Percentiles rank a stretch among this genome's conserved stretches.
phyloP scores from a whole-genome alignment of 2,329 filamentous ascomycete genomes.

The Thermothelomyces thermophilus region DNA sequence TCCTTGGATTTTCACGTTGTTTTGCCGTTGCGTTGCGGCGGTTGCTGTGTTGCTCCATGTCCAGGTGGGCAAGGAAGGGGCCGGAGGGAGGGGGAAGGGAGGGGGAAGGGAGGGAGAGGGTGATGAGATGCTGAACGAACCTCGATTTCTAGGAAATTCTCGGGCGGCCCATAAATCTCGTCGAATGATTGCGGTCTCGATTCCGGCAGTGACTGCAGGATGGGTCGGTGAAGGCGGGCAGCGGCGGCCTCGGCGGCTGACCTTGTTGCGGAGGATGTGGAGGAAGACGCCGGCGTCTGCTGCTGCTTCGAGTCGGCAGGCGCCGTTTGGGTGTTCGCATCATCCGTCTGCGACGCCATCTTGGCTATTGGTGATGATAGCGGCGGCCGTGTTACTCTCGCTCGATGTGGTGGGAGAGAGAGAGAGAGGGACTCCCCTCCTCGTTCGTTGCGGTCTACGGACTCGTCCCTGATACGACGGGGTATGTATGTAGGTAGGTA shows the following conservation, averaged over 20 bases:
- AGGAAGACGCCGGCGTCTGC: conserved; percentile 19
- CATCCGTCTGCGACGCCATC: conserved; percentile 35
- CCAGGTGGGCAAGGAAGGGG: background rate
- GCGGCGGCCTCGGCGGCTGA: conserved; percentile 23
- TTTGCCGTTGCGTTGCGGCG: too few species aligned
- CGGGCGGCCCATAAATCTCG: conserved; percentile 96
- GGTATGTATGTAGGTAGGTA: too few species aligned
- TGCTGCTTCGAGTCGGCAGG: conserved; percentile 13
- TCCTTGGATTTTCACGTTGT: too few species aligned
- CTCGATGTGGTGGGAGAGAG: too few species aligned
- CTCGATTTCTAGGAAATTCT: conserved; percentile 99
- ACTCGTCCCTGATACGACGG: conserved; percentile 1
- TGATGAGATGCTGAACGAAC: too few species aligned
- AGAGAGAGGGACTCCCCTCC: background rate
- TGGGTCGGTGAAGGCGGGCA: conserved; percentile 43
- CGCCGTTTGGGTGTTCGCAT: conserved; percentile 19
- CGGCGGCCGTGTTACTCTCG: background rate
- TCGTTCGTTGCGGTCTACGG: background rate
- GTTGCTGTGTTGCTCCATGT: background rate
- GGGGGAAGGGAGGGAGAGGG: background rate
- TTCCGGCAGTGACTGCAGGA: conserved; percentile 61
- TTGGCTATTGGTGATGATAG: conserved; percentile 27
- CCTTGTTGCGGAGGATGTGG: conserved; percentile 15
- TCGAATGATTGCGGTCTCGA: conserved; percentile 91
- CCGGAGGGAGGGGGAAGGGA: background rate